These are phyloP conservation scores for Colletotrichum caudatum DNA, from an alignment of 2,329 filamentous ascomycete genomes.

Conservation along the genomic window DNA sequence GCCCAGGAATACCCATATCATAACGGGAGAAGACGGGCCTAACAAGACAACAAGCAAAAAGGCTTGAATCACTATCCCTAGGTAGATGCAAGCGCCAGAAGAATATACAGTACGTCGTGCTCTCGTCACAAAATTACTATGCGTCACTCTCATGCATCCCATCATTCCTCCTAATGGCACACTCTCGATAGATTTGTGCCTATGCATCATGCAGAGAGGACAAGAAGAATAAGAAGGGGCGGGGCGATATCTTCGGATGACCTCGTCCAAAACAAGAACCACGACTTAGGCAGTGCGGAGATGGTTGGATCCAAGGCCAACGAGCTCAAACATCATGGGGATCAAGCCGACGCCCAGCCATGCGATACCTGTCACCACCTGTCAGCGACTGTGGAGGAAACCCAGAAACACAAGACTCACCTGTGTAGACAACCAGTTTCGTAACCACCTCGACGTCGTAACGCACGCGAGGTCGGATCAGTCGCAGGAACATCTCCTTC, in stretches of 20 bases:
- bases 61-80: slow-evolving; percentile 6
- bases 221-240: slow-evolving; percentile 2
- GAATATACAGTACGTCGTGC: slow-evolving; percentile 37
- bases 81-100: slow-evolving; percentile 32
- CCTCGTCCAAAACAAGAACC: background rate
- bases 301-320: slow-evolving; percentile 63
- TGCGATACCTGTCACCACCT: slow-evolving; percentile 73
- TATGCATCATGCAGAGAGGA: slow-evolving; percentile 29
- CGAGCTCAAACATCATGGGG: slow-evolving; percentile 76
- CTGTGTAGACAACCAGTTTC: slow-evolving; percentile 93
- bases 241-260: background rate
- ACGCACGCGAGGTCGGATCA: slow-evolving; percentile 88
- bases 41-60: slow-evolving; percentile 5
- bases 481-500: slow-evolving; percentile 83
- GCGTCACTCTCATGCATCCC: slow-evolving; percentile 13
- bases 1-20: slow-evolving; percentile 10
- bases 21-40: background rate
- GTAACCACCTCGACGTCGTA: slow-evolving; percentile 99
- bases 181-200: slow-evolving; percentile 5
- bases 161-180: background rate
- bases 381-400: slow-evolving; percentile 30
- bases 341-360: slow-evolving; percentile 84
- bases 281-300: slow-evolving; percentile 43
- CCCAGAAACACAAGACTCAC: slow-evolving; percentile 60
- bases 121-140: slow-evolving; percentile 32